Percentiles rank a stretch among this genome's conserved stretches.
These are phyloP conservation scores for Colletotrichum sp. DNA, from an alignment of 2,329 filamentous ascomycete genomes.

Conservation along the genomic window DNA sequence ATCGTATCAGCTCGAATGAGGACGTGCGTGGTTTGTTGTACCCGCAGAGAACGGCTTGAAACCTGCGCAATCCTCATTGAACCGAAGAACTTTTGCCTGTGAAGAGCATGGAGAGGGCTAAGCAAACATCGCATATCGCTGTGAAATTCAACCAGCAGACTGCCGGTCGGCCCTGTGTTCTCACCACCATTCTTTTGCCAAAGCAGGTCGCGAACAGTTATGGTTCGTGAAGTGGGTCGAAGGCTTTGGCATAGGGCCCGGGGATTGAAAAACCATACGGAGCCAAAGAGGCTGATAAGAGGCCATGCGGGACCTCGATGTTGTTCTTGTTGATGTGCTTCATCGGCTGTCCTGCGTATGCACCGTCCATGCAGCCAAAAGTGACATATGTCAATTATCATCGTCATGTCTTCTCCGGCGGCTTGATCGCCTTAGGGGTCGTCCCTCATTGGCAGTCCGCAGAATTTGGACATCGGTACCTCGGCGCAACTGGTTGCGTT, in stretches of 20 bases:
- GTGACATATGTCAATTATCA: accelerated
- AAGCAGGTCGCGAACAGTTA: background rate
- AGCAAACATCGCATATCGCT: background rate
- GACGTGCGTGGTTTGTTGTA: background rate
- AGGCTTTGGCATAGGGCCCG: background rate
- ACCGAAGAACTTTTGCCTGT: background rate
- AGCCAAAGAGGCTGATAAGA: background rate
- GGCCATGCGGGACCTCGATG: background rate
- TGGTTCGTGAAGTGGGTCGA: background rate
- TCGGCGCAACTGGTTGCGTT: background rate
- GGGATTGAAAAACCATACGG: background rate
- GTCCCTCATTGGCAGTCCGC: background rate
- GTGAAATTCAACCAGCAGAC: background rate
- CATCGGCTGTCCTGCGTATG: background rate
- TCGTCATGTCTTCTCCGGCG: background rate
- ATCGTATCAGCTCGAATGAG: background rate
- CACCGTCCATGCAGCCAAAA: background rate
- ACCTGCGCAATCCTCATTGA: too few relatives aligned
- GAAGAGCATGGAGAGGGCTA: background rate
- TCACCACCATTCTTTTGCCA: background rate
- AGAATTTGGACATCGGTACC: background rate
- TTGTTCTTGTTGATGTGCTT: background rate
- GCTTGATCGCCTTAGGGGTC: background rate
- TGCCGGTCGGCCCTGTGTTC: background rate
- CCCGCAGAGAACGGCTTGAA: background rate